Base-by-base conservation (phyloP, 768 basidiomycete genomes). In the Trametes gibbosa region DNA sequence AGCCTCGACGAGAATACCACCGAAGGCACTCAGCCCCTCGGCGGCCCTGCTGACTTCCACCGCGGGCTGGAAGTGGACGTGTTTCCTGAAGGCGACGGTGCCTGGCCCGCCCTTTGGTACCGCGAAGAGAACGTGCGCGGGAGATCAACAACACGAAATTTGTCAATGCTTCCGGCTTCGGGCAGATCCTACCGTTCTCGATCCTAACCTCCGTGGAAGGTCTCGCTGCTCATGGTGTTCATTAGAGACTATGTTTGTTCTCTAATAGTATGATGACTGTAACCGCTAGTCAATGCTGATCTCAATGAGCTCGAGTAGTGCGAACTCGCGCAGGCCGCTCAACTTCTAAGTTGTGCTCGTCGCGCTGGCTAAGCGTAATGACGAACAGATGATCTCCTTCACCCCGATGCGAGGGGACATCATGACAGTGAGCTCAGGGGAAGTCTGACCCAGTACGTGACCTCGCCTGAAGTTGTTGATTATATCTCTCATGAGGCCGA, bases 101-200 rank as follows among this genome's bases (percentile, higher is more conserved):
- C 57, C 57, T 58, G 40, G 45, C 42, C 45, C 27, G 27, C 35
- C 32, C 34, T 19, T 23, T 12, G 41, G 23, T 46, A 21, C 49
- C 12, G 41, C 14, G 25, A 42, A 19, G 40, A 49, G 23, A 37
- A 50, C 37, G 25, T 19, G 34, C 47, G n/a, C 21, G 35, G 58
- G 27, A 48, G 58, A 59, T 59, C 58, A 24, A 27, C 50, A 53
- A 59, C 43, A 23, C 55, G 47, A 40, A 50, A 51, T 51, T 58
- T 58, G 50, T 19, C 50, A 51, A 12, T 43, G 42, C 34, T 51
- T 42, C 50, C 50, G 57, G 25, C 41, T 42, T 50, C 41, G 56
- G 49, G 56, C 27, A 50, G 49, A 57, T 50, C 48, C 13, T 47
- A 40, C 55, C 39, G 41, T 29, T 39, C 16, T 24, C 42, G 25